phyloP scores from a whole-genome alignment of 1,284 basidiomycete genomes.

The Trichosporon asahii region DNA sequence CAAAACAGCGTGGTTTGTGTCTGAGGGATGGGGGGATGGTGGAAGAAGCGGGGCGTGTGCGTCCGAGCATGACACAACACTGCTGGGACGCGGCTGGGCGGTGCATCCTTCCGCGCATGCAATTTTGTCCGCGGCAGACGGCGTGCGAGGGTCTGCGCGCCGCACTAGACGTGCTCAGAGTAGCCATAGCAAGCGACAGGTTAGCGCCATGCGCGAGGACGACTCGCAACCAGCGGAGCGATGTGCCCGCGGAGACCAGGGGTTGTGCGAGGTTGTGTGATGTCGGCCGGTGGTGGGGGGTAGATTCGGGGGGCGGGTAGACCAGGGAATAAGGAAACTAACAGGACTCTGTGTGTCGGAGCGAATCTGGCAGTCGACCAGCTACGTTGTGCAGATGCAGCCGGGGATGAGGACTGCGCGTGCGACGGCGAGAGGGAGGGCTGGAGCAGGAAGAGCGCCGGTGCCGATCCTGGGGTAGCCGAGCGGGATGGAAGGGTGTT shows the following conservation, averaged over 20 bases:
- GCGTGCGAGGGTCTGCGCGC: background rate
- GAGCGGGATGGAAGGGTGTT: background rate
- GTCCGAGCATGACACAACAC: slow-evolving; percentile 10
- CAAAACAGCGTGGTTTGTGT: background rate
- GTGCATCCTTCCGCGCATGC: background rate
- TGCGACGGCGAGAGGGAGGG: background rate
- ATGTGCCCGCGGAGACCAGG: background rate
- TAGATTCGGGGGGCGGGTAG: background rate
- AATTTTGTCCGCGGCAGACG: background rate
- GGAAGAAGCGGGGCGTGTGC: slow-evolving; percentile 5
- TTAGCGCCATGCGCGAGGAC: background rate
- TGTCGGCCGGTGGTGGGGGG: background rate
- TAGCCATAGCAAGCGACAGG: background rate
- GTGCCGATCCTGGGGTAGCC: slow-evolving; percentile 2
- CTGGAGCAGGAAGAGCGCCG: background rate
- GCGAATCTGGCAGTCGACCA: background rate
- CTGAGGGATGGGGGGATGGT: background rate
- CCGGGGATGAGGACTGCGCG: background rate
- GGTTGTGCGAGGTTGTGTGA: background rate
- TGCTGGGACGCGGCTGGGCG: background rate
- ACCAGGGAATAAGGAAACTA: background rate
- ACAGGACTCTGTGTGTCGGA: background rate
- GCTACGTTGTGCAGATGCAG: background rate
- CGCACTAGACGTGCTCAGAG: background rate
- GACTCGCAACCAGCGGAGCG: background rate